Base-by-base conservation (phyloP, 164 flowering plant species). In the Cinnamomum chago region DNA sequence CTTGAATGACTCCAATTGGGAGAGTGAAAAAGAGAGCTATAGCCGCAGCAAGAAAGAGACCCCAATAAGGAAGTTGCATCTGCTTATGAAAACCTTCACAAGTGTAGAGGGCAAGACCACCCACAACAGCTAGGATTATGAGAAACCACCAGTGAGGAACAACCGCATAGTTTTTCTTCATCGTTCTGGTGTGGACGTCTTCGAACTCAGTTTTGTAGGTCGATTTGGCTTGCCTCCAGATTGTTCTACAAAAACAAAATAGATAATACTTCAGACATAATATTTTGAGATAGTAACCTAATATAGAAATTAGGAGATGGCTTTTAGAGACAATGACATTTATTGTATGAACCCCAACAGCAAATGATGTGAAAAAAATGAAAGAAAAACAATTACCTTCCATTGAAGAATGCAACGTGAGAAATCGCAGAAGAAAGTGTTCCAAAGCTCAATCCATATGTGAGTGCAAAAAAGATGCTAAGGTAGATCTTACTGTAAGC, bases 121-220 rank as follows among this genome's bases (percentile, higher is more conserved):
- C 24, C 70, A 83, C 70, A 0, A 58, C 0, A 15, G 77, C 72
- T 68, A 91, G 73, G 22, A 90, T 65, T 1, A 55, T 2, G 40
- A 76, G 50, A 68, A 93, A 91, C 98, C 98, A 93, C 95, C 93
- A 93, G 30, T 85, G 85, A 3, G 98, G 98, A 12, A 93, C 97
- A 14, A 52, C 50, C 11, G 78, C 77, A 58, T 93, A 93, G 81
- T 86, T 88, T 79, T 85, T 85, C 83, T 83, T 91, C 97, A 93
- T 92, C 33, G 91, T 4, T 69, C 91, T 85, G 3, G 87, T 81
- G 73, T 93, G 81, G 9, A 79, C 33, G 25, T 79, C 81, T 9
- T 28, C 70, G 4, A 28, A 6, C n/a, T 72, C 71, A 65, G 62
- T 58, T 9, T 58, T 15, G 51, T 7, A 12, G 9, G 70, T 6